Base-by-base conservation (phyloP, 345 rosid species). In the Raphanus sativus region DNA sequence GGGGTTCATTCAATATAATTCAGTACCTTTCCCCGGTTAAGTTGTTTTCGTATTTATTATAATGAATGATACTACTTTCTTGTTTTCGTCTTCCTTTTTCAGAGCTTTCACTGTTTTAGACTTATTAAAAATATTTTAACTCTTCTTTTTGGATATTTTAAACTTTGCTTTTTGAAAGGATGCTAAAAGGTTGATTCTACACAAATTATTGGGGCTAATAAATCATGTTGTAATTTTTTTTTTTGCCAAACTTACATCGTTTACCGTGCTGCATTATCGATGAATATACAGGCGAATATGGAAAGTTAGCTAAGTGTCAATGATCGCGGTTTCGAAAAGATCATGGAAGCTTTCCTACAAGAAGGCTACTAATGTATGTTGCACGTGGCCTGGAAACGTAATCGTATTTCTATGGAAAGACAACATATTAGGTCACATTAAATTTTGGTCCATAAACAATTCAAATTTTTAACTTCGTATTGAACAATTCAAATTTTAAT, bases 1-100 rank as follows among this genome's bases (percentile, higher is more conserved):
- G 76, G 81, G 80, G 73, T 74, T 77, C 83, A 79, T 83, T 83
- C 66, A 83, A 71, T 79, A 61, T 70, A 6, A 25, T 60, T 65
- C 71, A 54, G 26, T 36, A 45, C 77, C 80, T 69, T 74, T 54
- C 12, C 77, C 71, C 55, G 73, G 71, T 66, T 59, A 60, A 26
- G 40, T n/a, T 40, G 70, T 58, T 48, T 77, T 64, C 75, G 30
- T 68, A 79, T 80, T 74, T 55, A 74, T 74, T 79, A 69, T 74
- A 42, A 40, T 65, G 13, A 65, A 71, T 71, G 17, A 66, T 65
- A 63, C 54, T 54, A 61, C 29, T 71, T 52, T 66, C 55, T 45
- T 58, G 60, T 52, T 50, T 50, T 16, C 59, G 10, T 52, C 59
- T n/a, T 55, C 48, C 16, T 70, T 64, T 32, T 36, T 62, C 62